Percentiles rank a stretch among this genome's conserved stretches.
Evolutionary conservation across 2,329 filamentous ascomycete species (phyloP).

Genomic region (Aspergillus thermomutatus): DNA sequence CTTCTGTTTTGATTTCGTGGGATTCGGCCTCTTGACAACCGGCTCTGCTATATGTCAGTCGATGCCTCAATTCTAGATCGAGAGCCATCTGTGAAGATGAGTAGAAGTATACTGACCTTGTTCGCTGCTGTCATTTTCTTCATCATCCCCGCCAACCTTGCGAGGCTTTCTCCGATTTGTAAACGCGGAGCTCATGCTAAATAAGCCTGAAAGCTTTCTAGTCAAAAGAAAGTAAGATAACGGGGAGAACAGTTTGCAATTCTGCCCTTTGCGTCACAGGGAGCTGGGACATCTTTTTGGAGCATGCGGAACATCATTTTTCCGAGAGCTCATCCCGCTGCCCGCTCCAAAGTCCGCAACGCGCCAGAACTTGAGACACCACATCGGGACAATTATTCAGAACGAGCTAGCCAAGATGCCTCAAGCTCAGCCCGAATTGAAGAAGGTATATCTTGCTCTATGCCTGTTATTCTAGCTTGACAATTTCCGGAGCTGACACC

Average conservation of each 20-base stretch:
- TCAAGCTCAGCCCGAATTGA: slow-evolving; percentile 97
- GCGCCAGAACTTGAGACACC: slow-evolving; percentile 19
- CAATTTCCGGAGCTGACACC: slow-evolving; percentile 13
- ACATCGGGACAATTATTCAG: slow-evolving; percentile 19
- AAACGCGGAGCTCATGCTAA: slow-evolving; percentile 56
- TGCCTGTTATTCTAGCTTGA: not conserved
- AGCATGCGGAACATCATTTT: slow-evolving; percentile 31
- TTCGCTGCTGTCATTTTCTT: slow-evolving; percentile 37
- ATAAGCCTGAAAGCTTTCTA: not conserved
- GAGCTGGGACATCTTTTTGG: slow-evolving; percentile 15
- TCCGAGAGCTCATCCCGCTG: slow-evolving; percentile 31
- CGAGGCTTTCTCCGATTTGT: slow-evolving; percentile 65
- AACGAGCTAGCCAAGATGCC: slow-evolving; percentile 66
- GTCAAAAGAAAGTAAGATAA: not conserved
- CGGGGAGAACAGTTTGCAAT: not conserved
- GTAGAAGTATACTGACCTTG: slow-evolving; percentile 39
- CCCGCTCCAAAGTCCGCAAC: slow-evolving; percentile 26
- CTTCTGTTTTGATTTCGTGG: slow-evolving; percentile 62
- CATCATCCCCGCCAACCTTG: slow-evolving; percentile 71
- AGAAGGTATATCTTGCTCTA: slow-evolving; percentile 66
- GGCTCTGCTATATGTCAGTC: slow-evolving; percentile 41
- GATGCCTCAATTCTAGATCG: not conserved
- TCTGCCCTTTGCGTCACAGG: slow-evolving; percentile 5
- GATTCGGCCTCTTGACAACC: slow-evolving; percentile 52
- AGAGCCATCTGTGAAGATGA: not conserved